Evolutionary conservation across 192 early-diverging fungal genomes (phyloP).

Genomic region (Coemansia sp.): DNA sequence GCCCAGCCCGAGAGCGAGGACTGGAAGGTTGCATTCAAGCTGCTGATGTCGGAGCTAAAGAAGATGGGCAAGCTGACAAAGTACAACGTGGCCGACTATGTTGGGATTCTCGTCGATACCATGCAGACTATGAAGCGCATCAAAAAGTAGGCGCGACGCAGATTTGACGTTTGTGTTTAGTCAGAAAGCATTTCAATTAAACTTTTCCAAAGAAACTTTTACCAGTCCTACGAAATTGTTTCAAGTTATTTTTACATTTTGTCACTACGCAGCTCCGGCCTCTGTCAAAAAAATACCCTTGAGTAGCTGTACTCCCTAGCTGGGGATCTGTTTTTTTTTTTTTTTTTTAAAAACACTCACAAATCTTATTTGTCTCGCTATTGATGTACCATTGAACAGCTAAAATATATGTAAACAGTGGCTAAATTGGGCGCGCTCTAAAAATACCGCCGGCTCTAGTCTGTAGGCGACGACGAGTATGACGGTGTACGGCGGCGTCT

Average conservation of each 20-base stretch:
- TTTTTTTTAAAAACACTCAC: too few relatives aligned
- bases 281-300: too few relatives aligned
- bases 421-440: neutral
- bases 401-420: neutral
- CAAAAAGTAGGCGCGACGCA: neutral
- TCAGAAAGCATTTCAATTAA: neutral
- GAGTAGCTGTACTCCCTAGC: too few relatives aligned
- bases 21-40: constrained; percentile 9
- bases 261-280: too few relatives aligned
- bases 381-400: too few relatives aligned
- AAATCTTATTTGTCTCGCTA: too few relatives aligned
- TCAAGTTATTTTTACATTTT: too few relatives aligned
- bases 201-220: neutral
- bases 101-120: constrained; percentile 35
- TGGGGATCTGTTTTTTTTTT: too few relatives aligned
- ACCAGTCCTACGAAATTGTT: too few relatives aligned
- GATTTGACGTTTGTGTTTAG: neutral
- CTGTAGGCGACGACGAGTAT: constrained; percentile 34
- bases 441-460: neutral
- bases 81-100: constrained; percentile 42
- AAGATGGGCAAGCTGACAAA: constrained; percentile 36
- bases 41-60: constrained; percentile 33
- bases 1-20: neutral
- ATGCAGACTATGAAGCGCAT: constrained; percentile 19
- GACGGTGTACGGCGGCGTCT: constrained; percentile 25